These are phyloP conservation scores for Stagonosporopsis tanaceti DNA, from an alignment of 2,329 filamentous ascomycete genomes.

Conservation along the genomic window DNA sequence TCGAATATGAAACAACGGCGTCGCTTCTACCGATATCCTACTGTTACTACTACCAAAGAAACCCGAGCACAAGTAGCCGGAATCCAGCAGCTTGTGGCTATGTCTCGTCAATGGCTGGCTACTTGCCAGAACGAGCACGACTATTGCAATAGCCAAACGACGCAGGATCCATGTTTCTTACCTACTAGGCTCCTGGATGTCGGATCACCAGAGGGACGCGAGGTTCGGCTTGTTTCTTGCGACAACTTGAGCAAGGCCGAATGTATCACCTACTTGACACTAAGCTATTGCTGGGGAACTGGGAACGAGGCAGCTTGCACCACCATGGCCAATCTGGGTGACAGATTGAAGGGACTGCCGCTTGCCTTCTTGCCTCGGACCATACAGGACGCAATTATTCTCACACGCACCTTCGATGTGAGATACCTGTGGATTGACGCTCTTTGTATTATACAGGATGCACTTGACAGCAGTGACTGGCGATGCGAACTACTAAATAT, in stretches of 20 bases:
- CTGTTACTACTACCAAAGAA: no score
- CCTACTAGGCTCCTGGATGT: slow-evolving; percentile 1
- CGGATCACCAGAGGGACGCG: neutral
- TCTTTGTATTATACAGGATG: slow-evolving; percentile 1
- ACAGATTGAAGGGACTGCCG: neutral
- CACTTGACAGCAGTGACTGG: neutral
- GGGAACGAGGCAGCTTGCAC: neutral
- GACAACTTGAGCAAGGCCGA: neutral
- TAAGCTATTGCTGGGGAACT: slow-evolving; percentile 5
- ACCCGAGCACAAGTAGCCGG: no score
- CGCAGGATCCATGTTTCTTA: neutral
- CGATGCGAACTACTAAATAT: neutral
- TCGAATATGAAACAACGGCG: no score
- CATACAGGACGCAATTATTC: neutral
- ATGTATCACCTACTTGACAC: neutral
- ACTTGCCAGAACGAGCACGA: neutral
- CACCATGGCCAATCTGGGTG: neutral
- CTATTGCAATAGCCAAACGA: neutral
- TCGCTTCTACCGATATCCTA: no score
- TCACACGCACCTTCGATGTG: neutral
- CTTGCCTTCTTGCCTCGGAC: neutral
- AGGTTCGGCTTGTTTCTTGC: neutral
- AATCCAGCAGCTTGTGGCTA: neutral
- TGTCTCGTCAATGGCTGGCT: neutral
- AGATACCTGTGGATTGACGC: slow-evolving; percentile 8